Base-by-base conservation (phyloP, 2,329 filamentous ascomycete species). In the Fonsecaea nubica region DNA sequence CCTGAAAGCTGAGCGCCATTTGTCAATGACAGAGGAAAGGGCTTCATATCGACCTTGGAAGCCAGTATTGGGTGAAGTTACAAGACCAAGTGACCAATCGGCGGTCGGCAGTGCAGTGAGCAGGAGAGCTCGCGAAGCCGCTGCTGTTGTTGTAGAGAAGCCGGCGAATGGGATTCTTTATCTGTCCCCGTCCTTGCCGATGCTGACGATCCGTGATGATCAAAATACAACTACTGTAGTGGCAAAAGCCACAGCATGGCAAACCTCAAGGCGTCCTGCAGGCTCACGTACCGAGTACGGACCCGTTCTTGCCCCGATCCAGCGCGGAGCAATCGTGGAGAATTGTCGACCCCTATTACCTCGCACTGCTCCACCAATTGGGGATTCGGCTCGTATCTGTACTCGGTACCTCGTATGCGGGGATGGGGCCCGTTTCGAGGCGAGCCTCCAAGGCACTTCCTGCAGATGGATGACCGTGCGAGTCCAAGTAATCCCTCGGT, bases 1-100 rank as follows among this genome's bases (percentile, higher is more conserved):
- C 59, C 59, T 7, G 59, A 62, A 10, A 56, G 30, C 10, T 55
- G 33, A 7, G 59, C 59, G 30, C 30, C 52, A 45, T 62, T 62
- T 6, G 59, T 3, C n/a, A 62, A 30, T 30, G 59, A 54, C 13
- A 62, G 33, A 35, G n/a, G 35, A 35, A 62, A 62, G 30, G 50
- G 32, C 30, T 54, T 42, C 59, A 62, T 62, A 33, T 25, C 18
- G 45, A 25, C 21, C 13, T 25, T 25, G 25, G 18, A 10, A 21
- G 45, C 15, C 40, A 18, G 15, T 45, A 18, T 5, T 45, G 7
- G 40, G 18, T 45, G 6, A 4, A 5, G 3, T 15, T 8, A n/a
- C 15, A 45, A 45, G n/a, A 45, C 21, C 15, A 18, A 45, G n/a
- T 18, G 15, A 45, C 15, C 5, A 7, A n/a, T 45, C 40, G 40